These are phyloP conservation scores for Silybum marianum DNA, from an alignment of 129 eudicot genomes.

Conservation along the genomic window DNA sequence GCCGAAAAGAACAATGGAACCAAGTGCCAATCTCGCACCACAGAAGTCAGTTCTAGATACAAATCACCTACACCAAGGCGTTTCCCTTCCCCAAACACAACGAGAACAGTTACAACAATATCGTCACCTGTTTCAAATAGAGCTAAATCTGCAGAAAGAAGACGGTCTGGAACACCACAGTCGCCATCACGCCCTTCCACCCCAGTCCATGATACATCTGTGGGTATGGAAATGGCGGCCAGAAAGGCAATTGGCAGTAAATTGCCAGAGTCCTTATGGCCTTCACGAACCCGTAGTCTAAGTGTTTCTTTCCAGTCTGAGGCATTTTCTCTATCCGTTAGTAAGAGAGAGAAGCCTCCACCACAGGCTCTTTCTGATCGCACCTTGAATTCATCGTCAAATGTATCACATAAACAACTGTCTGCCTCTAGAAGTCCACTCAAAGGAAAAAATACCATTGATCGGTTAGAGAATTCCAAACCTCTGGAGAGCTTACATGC, in stretches of 20 bases:
- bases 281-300: slow-evolving; percentile 83
- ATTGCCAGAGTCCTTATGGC: slow-evolving; percentile 80
- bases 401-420: slow-evolving; percentile 53
- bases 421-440: slow-evolving; percentile 64
- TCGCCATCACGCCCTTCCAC: slow-evolving; percentile 65
- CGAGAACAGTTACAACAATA: slow-evolving; percentile 42
- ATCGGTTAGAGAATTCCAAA: slow-evolving; percentile 79
- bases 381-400: slow-evolving; percentile 62
- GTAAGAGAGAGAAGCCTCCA: slow-evolving; percentile 73
- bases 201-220: slow-evolving; percentile 59
- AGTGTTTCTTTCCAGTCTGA: slow-evolving; percentile 84
- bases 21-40: slow-evolving; percentile 43
- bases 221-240: slow-evolving; percentile 48
- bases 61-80: slow-evolving; percentile 74
- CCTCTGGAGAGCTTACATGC: slow-evolving; percentile 58
- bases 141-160: slow-evolving; percentile 80
- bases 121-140: slow-evolving; percentile 47
- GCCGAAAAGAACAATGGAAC: slow-evolving; percentile 61
- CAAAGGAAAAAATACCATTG: slow-evolving; percentile 60
- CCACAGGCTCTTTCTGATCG: slow-evolving; percentile 63
- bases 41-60: slow-evolving; percentile 80
- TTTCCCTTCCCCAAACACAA: slow-evolving; percentile 63
- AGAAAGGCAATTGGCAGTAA: slow-evolving; percentile 51
- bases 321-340: slow-evolving; percentile 55
- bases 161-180: slow-evolving; percentile 62